A percentile compares a stretch with the other conserved stretches of the same genome.
These are phyloP conservation scores for Bipolaris sorokiniana DNA, from an alignment of 2,329 filamentous ascomycete species.

Conservation along the genomic window DNA sequence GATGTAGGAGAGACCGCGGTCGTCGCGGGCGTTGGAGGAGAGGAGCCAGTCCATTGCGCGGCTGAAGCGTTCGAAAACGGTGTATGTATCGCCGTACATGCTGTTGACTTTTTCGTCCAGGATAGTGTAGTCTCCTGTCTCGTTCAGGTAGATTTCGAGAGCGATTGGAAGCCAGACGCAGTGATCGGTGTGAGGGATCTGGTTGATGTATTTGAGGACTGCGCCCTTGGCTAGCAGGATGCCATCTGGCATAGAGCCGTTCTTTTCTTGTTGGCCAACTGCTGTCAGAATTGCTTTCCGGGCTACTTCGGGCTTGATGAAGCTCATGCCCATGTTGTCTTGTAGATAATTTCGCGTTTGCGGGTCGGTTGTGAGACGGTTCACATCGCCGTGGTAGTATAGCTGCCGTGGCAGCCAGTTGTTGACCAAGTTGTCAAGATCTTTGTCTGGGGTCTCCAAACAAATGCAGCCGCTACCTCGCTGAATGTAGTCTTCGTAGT, in stretches of 20 bases:
- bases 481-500: conserved; percentile 61
- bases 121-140: conserved; percentile 61
- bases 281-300: conserved; percentile 58
- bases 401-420: conserved; percentile 65
- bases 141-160: conserved; percentile 61
- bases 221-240: conserved; percentile 61
- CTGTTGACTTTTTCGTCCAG: conserved; percentile 55
- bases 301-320: conserved; percentile 59
- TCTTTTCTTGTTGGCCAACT: conserved; percentile 60
- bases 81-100: conserved; percentile 54
- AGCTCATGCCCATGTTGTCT: conserved; percentile 67
- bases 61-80: conserved; percentile 62
- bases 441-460: conserved; percentile 62
- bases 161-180: conserved; percentile 65
- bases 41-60: conserved; percentile 66
- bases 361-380: conserved; percentile 64
- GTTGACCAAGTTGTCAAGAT: conserved; percentile 64
- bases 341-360: conserved; percentile 66
- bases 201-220: conserved; percentile 66
- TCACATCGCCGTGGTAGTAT: conserved; percentile 66
- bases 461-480: conserved; percentile 58
- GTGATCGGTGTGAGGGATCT: conserved; percentile 66
- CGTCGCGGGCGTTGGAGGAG: conserved; percentile 53
- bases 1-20: conserved; percentile 63
- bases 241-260: conserved; percentile 65